Conservation (phyloP, 306 rosid species). For the Ammopiptanthus mongolicus region DNA sequence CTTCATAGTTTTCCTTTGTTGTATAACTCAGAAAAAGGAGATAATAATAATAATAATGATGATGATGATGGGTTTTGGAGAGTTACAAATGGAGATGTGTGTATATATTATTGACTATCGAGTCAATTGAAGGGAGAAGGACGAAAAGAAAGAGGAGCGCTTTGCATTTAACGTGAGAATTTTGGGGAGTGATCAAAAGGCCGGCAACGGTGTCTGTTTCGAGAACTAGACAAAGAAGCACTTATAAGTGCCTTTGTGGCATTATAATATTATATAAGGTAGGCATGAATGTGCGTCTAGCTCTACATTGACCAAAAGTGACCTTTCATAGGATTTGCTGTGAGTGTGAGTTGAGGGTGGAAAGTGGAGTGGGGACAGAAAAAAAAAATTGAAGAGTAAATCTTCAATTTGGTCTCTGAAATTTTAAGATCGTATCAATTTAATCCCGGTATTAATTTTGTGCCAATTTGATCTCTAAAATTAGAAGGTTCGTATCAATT, state of each 20-base stretch:
- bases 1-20: constrained; percentile 35
- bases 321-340: not conserved
- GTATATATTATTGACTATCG: not conserved
- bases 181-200: not conserved
- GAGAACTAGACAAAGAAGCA: not conserved
- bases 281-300: not conserved
- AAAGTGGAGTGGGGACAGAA: not conserved
- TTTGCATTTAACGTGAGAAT: not conserved
- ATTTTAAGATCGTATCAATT: too few relatives aligned
- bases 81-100: not conserved
- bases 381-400: too few relatives aligned
- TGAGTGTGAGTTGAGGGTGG: not conserved
- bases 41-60: not conserved
- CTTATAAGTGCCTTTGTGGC: not conserved
- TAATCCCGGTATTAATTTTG: too few relatives aligned
- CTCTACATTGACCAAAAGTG: not conserved
- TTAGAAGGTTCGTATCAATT: too few relatives aligned
- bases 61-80: not conserved
- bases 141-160: not conserved
- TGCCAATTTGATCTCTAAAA: too few relatives aligned
- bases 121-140: not conserved
- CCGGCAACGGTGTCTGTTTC: constrained; percentile 21
- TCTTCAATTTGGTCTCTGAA: too few relatives aligned
- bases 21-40: not conserved
- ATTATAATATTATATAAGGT: not conserved